Percentiles rank a stretch among this genome's conserved stretches.
Evolutionary conservation across 495 filamentous ascomycete genomes (phyloP).

Genomic region (Tuber microsphaerosporum): DNA sequence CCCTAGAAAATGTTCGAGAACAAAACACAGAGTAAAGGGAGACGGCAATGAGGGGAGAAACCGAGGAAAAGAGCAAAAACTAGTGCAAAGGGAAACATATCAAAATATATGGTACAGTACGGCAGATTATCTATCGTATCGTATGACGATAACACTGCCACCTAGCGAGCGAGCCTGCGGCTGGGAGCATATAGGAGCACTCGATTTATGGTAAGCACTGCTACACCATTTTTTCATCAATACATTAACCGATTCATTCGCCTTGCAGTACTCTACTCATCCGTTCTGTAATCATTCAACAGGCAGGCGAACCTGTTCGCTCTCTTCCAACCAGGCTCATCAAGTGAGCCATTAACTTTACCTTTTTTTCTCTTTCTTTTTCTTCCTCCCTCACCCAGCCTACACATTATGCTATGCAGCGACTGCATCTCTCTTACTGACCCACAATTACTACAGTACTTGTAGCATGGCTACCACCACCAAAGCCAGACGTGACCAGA

Average conservation of each 20-base stretch:
- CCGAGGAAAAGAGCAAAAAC: background rate
- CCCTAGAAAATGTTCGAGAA: background rate
- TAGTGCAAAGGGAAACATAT: background rate
- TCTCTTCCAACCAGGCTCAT: background rate
- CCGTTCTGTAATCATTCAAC: background rate
- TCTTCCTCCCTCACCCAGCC: background rate
- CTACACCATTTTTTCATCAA: background rate
- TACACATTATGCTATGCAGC: background rate
- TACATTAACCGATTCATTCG: background rate
- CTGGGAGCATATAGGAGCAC: background rate
- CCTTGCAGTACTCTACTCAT: background rate
- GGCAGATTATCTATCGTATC: background rate
- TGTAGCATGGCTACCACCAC: background rate
- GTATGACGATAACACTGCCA: background rate
- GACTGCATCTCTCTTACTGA: background rate
- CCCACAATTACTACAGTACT: background rate
- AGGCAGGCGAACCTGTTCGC: background rate
- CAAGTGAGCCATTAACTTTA: background rate
- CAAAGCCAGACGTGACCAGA: background rate
- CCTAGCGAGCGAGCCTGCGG: background rate
- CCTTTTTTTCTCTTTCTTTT: background rate
- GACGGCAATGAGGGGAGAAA: background rate
- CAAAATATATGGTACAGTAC: background rate
- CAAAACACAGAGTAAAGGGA: background rate
- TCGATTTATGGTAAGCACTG: background rate